Conservation (phyloP, 2,329 filamentous ascomycete genomes). For the Sphaerulina populicola region DNA sequence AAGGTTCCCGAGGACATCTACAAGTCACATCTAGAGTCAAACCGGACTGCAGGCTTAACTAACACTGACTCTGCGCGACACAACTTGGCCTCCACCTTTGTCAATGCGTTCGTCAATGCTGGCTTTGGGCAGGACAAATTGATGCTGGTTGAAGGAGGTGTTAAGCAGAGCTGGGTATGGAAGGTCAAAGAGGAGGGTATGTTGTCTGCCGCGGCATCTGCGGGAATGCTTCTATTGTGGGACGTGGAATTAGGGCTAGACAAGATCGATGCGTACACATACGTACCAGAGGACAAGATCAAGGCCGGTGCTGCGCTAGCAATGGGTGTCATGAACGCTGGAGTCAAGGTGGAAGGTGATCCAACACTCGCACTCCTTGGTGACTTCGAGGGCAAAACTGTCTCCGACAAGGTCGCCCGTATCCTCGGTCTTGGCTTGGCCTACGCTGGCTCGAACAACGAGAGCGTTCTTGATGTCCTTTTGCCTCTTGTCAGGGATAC, state of each 20-base stretch:
- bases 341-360: conserved; percentile 80
- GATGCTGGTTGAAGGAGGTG: conserved; percentile 76
- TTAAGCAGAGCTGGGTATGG: conserved; percentile 94
- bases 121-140: conserved; percentile 95
- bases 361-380: conserved; percentile 79
- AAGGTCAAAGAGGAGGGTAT: conserved; percentile 98
- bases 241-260: conserved; percentile 87
- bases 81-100: conserved; percentile 90
- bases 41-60: conserved; percentile 80
- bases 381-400: conserved; percentile 70
- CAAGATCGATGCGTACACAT: conserved; percentile 91
- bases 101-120: conserved; percentile 94
- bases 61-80: conserved; percentile 93
- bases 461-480: conserved; percentile 74
- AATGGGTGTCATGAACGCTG: conserved; percentile 91
- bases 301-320: conserved; percentile 86
- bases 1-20: conserved; percentile 98
- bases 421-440: conserved; percentile 95
- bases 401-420: conserved; percentile 67
- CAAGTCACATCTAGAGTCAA: conserved; percentile 97
- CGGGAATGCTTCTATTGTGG: conserved; percentile 87
- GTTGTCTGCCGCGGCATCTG: conserved; percentile 88
- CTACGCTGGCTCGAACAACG: conserved; percentile 89
- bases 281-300: conserved; percentile 71
- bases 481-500: conserved; percentile 82